A percentile compares a stretch with the other conserved stretches of the same genome.
These are phyloP conservation scores for Nicotiana otophora DNA, from an alignment of 257 asterid species.

Conservation along the genomic window DNA sequence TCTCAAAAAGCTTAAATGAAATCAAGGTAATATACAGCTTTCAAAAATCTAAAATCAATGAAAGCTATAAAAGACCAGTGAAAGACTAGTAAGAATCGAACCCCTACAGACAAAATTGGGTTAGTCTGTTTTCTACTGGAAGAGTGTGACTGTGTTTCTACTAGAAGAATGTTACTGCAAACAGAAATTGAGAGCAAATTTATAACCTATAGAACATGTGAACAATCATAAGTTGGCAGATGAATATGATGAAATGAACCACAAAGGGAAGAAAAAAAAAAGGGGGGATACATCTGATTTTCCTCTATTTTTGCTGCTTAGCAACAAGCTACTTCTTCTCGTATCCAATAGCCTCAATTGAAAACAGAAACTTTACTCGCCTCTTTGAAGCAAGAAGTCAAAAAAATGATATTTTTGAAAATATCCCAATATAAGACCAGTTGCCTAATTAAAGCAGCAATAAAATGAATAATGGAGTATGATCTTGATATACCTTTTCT, in stretches of 20 bases:
- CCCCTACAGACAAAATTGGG: too few species aligned
- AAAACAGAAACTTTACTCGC: not conserved
- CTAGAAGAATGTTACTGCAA: not conserved
- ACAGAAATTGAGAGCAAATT: not conserved
- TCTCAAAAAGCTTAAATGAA: not conserved
- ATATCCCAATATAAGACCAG: not conserved
- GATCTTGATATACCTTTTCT: not conserved
- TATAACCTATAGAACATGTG: too few species aligned
- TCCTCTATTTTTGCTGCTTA: too few species aligned
- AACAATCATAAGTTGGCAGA: too few species aligned
- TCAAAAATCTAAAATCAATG: not conserved
- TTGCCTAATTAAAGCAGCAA: not conserved
- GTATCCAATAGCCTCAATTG: not conserved
- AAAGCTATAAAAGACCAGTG: not conserved
- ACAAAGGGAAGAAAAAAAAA: too few species aligned
- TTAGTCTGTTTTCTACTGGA: too few species aligned
- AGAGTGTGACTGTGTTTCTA: not conserved
- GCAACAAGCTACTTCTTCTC: too few species aligned
- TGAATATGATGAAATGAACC: too few species aligned
- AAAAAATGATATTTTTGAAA: not conserved
- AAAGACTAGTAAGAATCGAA: too few species aligned
- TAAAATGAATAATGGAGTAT: not conserved
- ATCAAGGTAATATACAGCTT: not conserved
- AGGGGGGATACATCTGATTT: too few species aligned
- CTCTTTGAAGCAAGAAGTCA: not conserved